Evolutionary conservation across 768 basidiomycete genomes (phyloP), one percentile per base, ranked within the genome.

Genomic region (Amanita jacksonii): DNA sequence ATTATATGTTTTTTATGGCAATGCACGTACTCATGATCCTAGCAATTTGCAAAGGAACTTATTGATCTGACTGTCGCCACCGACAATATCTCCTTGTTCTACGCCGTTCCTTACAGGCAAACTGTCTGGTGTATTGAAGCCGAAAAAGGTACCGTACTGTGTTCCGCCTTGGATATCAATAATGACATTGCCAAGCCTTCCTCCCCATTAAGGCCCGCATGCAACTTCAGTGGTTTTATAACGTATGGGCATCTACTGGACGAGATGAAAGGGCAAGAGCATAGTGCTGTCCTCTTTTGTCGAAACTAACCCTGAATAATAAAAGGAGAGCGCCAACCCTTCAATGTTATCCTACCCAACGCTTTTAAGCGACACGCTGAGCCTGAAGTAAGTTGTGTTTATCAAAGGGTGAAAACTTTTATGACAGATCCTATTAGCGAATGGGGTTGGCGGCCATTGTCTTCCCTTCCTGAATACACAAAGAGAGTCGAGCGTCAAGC

Each of bases 51-150:
- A 38, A 47, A 38, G 15, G 36, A 50, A 49, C 27, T 43, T 8
- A 30, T 50, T 35, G 42, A 42, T 28, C 10, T 35, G 20, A 38
- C 44, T 28, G 28, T 38, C 25, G 27, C 41, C 19, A 33, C 36
- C 10, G 52, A 56, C 32, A n/a, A 31, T 16, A 53, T 52, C 18
- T 54, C 75, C 3, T 54, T 84, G 8, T 48, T 59, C 18, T 72
- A 69, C 44, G 57, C 81, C 27, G 60, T 72, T 9, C 55, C 67
- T 0, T 78, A 79, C 52, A 76, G 76, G 49, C 79, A 79, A 49
- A 57, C 77, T n/a, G 31, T 70, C 23, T 83, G 81, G 82, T 48
- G 62, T 7, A 47, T 57, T 15, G 65, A 70, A 22, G 62, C 62
- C 4, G 57, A 51, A 23, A 53, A 58, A 50, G 54, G 81, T 48